phyloP scores from a whole-genome alignment of 2,329 filamentous ascomycete genomes.

The Westerdykella aurantiaca region DNA sequence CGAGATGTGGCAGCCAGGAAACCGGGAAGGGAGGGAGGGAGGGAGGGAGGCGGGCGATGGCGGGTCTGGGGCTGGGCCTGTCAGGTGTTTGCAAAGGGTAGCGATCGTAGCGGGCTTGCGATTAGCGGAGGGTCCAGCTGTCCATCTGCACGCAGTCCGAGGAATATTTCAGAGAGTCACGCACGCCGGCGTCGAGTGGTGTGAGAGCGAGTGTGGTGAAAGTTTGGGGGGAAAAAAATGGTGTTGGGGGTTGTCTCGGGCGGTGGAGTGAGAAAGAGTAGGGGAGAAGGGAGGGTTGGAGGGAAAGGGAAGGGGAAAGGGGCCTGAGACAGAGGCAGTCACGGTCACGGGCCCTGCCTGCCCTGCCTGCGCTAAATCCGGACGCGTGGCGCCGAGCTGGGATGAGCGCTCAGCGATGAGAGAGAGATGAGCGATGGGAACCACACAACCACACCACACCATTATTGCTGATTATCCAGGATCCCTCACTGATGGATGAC shows the following conservation, averaged over 20 bases:
- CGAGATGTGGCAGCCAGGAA: slow-evolving; percentile 17
- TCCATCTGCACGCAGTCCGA: slow-evolving; percentile 16
- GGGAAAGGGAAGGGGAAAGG: slow-evolving; percentile 19
- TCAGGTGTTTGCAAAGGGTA: slow-evolving; percentile 14
- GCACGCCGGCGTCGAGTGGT: slow-evolving; percentile 9
- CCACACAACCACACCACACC: no score
- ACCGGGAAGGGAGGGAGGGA: slow-evolving; percentile 30
- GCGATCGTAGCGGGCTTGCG: slow-evolving; percentile 27
- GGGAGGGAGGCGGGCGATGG: slow-evolving; percentile 26
- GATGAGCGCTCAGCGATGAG: no score
- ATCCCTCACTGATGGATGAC: no score
- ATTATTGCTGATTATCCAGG: no score
- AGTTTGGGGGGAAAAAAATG: slow-evolving; percentile 12
- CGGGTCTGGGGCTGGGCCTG: slow-evolving; percentile 17
- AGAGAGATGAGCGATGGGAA: background rate
- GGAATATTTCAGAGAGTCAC: slow-evolving; percentile 6
- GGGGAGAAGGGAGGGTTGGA: slow-evolving; percentile 11
- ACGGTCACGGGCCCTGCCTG: slow-evolving; percentile 3
- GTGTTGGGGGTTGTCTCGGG: slow-evolving; percentile 9
- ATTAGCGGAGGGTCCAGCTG: slow-evolving; percentile 22
- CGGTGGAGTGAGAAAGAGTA: slow-evolving; percentile 8
- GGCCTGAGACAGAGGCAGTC: slow-evolving; percentile 26
- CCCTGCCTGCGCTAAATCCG: slow-evolving; percentile 6
- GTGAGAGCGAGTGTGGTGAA: slow-evolving; percentile 1
- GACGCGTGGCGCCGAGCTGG: slow-evolving; percentile 6